phyloP scores from a whole-genome alignment of 345 rosid species.

The Erodium maritimum region DNA sequence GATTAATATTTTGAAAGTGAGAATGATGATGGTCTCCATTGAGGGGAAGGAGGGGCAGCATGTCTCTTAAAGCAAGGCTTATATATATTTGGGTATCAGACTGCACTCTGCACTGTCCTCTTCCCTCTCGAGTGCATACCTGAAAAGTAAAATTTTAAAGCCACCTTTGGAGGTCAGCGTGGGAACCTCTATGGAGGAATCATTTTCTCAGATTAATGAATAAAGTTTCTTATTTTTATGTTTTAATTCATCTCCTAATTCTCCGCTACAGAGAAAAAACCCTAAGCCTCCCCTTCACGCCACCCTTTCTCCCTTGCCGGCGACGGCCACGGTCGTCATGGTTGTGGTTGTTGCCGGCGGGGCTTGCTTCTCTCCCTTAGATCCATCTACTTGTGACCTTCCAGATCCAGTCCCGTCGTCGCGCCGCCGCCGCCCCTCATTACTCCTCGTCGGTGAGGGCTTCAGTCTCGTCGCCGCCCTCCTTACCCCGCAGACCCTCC shows the following conservation, averaged over 20 bases:
- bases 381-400: no score
- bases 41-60: constrained; percentile 26
- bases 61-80: constrained; percentile 41
- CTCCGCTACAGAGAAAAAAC: no score
- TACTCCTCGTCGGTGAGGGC: no score
- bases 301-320: no score
- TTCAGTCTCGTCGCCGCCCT: no score
- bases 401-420: no score
- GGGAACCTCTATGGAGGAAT: constrained; percentile 35
- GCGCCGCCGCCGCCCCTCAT: no score
- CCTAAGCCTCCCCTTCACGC: no score
- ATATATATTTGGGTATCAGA: background rate
- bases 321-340: no score
- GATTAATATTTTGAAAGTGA: constrained; percentile 12
- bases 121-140: background rate
- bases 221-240: constrained; percentile 4
- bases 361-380: no score
- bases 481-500: no score
- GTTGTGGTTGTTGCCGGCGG: no score
- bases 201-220: constrained; percentile 16
- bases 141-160: background rate
- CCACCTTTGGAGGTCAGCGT: constrained; percentile 14
- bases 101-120: background rate
- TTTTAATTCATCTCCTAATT: background rate
- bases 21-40: constrained; percentile 46